Evolutionary conservation across 257 asterid genomes (phyloP).

Genomic region (Lavandula angustifolia): DNA sequence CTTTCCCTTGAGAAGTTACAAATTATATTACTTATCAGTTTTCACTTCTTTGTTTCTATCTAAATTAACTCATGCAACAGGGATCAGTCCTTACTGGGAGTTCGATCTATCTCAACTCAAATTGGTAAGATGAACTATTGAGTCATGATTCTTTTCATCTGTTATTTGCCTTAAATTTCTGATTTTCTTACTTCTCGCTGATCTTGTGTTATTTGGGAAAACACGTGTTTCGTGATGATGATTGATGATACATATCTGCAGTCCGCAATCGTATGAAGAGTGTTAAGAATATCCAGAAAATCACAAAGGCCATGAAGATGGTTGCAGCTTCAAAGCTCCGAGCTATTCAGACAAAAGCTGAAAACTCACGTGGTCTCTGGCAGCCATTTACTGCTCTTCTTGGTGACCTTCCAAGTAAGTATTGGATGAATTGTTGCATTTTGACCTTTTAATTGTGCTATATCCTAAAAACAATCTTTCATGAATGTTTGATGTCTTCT

Average conservation of each 20-base stretch:
- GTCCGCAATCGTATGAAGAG: slow-evolving; percentile 97
- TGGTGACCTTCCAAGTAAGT: slow-evolving; percentile 91
- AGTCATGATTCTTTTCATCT: not conserved
- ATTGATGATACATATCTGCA: slow-evolving; percentile 37
- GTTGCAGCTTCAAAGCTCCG: slow-evolving; percentile 99
- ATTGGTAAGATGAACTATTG: slow-evolving; percentile 50
- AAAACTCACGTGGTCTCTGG: slow-evolving; percentile 97
- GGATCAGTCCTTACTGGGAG: slow-evolving; percentile 63
- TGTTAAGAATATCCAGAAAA: slow-evolving; percentile 90
- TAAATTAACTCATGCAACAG: slow-evolving; percentile 40
- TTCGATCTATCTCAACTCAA: slow-evolving; percentile 86
- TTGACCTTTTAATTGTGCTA: slow-evolving; percentile 1
- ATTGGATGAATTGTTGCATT: not conserved
- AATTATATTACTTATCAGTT: not conserved
- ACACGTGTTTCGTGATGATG: slow-evolving; percentile 26
- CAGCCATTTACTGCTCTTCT: slow-evolving; percentile 98
- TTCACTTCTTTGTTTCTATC: slow-evolving; percentile 24
- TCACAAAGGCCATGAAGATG: slow-evolving; percentile 99
- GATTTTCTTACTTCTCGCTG: slow-evolving; percentile 20
- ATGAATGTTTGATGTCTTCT: not conserved
- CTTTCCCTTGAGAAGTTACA: not conserved
- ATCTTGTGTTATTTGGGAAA: slow-evolving; percentile 41
- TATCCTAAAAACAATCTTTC: not conserved
- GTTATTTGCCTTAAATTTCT: slow-evolving; percentile 3
- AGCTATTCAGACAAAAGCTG: slow-evolving; percentile 82